Conservation (phyloP, 2,329 filamentous ascomycete species). For the Hyphodiscus sp. region DNA sequence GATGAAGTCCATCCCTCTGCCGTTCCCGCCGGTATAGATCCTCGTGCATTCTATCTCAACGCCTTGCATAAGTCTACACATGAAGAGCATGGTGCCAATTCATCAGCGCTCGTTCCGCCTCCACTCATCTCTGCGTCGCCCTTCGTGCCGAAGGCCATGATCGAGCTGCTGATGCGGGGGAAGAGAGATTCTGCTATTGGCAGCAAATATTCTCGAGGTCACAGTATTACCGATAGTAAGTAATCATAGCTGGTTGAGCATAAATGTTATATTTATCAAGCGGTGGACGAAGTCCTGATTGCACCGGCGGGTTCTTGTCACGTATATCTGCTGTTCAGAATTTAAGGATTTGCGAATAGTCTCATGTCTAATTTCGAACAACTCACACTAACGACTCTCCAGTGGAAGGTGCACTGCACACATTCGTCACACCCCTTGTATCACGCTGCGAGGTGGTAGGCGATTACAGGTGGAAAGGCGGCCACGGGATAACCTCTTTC, state of each 20-base stretch:
- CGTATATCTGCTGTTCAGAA: not conserved
- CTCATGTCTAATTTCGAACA: not conserved
- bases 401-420: constrained; percentile 25
- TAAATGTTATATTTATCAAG: not conserved
- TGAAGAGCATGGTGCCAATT: not conserved
- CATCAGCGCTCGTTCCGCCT: constrained; percentile 8
- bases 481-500: constrained; percentile 18
- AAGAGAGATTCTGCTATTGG: constrained; percentile 20
- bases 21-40: constrained; percentile 2
- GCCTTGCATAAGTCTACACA: not conserved
- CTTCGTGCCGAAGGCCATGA: constrained; percentile 15
- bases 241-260: not conserved
- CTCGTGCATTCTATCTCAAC: constrained; percentile 12
- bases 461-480: constrained; percentile 17
- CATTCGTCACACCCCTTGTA: constrained; percentile 22
- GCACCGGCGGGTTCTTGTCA: not conserved
- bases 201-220: constrained; percentile 12
- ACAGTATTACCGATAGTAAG: not conserved
- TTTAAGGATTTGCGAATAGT: constrained; percentile 20
- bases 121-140: constrained; percentile 18
- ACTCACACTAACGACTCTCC: not conserved
- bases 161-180: constrained; percentile 18
- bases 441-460: constrained; percentile 18
- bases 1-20: constrained; percentile 7
- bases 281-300: not conserved